phyloP scores from a whole-genome alignment of 164 flowering plant genomes.

The Macadamia tetraphylla region DNA sequence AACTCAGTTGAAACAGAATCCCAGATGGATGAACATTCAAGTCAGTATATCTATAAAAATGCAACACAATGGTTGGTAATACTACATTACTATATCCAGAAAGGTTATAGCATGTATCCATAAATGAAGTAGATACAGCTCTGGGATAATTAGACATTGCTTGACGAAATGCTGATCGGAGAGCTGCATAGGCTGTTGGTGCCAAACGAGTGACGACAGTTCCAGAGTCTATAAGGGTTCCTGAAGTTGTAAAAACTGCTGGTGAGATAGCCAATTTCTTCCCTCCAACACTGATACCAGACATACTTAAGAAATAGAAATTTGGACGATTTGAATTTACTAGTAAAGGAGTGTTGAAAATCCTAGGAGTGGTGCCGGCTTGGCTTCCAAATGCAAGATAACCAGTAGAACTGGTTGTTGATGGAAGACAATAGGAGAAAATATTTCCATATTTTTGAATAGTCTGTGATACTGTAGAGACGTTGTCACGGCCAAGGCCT shows the following conservation, averaged over 20 bases:
- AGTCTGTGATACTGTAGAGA: constrained; percentile 5
- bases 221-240: constrained; percentile 44
- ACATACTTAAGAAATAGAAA: constrained; percentile 15
- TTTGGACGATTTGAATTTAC: neutral
- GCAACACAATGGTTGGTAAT: constrained; percentile 28
- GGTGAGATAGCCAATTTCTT: neutral
- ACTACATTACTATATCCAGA: neutral
- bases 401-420: constrained; percentile 9
- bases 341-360: constrained; percentile 8
- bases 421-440: constrained; percentile 24
- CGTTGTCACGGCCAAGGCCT: neutral
- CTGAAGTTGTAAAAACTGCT: constrained; percentile 1
- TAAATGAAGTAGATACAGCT: neutral
- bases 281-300: constrained; percentile 12
- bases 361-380: neutral
- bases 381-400: constrained; percentile 14
- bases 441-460: neutral
- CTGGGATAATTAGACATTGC: constrained; percentile 19
- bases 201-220: constrained; percentile 39
- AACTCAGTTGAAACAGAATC: neutral
- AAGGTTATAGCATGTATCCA: constrained; percentile 20
- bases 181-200: constrained; percentile 27
- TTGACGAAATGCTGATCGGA: constrained; percentile 22
- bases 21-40: neutral
- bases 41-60: constrained; percentile 19